Percentiles rank a stretch among this genome's conserved stretches.
Conservation (phyloP, 805 yeast species). For the Suhomyces kilbournensis region DNA sequence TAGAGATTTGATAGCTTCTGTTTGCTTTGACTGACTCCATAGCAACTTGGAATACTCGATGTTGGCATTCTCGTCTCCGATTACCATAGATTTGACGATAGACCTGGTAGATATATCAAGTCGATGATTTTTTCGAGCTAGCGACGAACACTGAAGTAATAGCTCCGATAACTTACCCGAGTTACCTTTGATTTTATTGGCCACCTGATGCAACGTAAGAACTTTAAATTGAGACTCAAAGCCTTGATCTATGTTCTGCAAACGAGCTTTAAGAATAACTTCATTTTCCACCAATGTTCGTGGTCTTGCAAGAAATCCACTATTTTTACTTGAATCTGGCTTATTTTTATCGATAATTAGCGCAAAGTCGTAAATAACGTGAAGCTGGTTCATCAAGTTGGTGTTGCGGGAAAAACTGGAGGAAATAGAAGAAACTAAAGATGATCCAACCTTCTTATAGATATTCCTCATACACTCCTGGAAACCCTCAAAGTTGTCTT, state of each 20-base stretch:
- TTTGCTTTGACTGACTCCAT: conserved; percentile 87
- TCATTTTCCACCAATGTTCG: conserved; percentile 12
- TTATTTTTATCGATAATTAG: conserved; percentile 17
- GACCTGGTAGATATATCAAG: conserved; percentile 70
- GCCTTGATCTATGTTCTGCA: conserved; percentile 36
- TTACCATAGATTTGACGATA: conserved; percentile 56
- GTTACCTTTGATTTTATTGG: conserved; percentile 20
- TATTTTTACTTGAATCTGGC: conserved; percentile 5
- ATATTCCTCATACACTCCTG: conserved; percentile 46
- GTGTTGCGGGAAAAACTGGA: conserved; percentile 38
- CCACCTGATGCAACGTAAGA: conserved; percentile 57
- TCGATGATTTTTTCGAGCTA: conserved; percentile 66
- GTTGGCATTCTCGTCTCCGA: conserved; percentile 47
- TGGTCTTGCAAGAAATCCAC: not conserved
- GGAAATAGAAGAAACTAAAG: conserved; percentile 42
- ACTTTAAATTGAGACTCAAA: conserved; percentile 61
- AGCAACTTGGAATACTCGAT: conserved; percentile 76
- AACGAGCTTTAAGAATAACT: conserved; percentile 23
- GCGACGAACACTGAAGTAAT: conserved; percentile 56
- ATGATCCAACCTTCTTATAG: conserved; percentile 56
- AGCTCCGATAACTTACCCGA: conserved; percentile 45
- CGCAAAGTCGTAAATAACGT: conserved; percentile 33
- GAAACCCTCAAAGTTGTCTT: conserved; percentile 31
- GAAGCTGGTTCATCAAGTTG: conserved; percentile 35
- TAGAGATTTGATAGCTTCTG: conserved; percentile 73